phyloP scores from a whole-genome alignment of 305 asterid genomes.

The Rubia balearica region DNA sequence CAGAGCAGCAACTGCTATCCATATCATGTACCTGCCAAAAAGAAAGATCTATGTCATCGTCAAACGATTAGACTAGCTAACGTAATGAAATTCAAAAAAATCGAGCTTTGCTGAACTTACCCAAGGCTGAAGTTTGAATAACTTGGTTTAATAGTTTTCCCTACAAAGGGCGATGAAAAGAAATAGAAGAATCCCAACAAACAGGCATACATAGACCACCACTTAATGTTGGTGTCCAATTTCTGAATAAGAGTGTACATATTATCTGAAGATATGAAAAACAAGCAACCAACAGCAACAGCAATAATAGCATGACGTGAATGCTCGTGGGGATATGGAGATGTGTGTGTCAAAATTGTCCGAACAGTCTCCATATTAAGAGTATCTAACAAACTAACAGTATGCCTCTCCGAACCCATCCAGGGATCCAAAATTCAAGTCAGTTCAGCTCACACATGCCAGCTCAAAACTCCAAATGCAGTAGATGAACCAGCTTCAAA shows the following conservation, averaged over 20 bases:
- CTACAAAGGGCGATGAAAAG: conserved; percentile 94
- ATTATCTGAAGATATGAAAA: conserved; percentile 94
- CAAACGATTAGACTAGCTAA: background rate
- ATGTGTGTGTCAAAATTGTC: conserved; percentile 84
- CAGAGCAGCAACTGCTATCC: conserved; percentile 91
- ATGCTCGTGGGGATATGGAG: conserved; percentile 96
- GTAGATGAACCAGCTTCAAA: conserved; percentile 11
- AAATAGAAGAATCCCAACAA: conserved; percentile 97
- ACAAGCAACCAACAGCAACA: conserved; percentile 83
- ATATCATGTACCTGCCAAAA: conserved; percentile 73
- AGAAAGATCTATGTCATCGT: conserved; percentile 13
- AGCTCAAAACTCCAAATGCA: conserved; percentile 29
- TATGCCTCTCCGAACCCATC: conserved; percentile 61
- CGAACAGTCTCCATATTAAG: conserved; percentile 86
- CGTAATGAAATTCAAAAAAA: background rate
- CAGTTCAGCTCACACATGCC: conserved; percentile 22
- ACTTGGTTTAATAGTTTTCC: conserved; percentile 94
- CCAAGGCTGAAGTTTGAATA: conserved; percentile 96
- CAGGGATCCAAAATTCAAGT: conserved; percentile 22
- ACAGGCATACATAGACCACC: conserved; percentile 99
- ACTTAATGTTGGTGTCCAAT: conserved; percentile 89
- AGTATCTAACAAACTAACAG: conserved; percentile 64
- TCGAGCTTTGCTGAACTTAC: conserved; percentile 29
- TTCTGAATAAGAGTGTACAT: conserved; percentile 96
- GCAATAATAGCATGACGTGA: conserved; percentile 94